A percentile compares a stretch with the other conserved stretches of the same genome.
Conservation (phyloP, 495 filamentous ascomycete genomes). For the Talaromyces trachyspermus region DNA sequence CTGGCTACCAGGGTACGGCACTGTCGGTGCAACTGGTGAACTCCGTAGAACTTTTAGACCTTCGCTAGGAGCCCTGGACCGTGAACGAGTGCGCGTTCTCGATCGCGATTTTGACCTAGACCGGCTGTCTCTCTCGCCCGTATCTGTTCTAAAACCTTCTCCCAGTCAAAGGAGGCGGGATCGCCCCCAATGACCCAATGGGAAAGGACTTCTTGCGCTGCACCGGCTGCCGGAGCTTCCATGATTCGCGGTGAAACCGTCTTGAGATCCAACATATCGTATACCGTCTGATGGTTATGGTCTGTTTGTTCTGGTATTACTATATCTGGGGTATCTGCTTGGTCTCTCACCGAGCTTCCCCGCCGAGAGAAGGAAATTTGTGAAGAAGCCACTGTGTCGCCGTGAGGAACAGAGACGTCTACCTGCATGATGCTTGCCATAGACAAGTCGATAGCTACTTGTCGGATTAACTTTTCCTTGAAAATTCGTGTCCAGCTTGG, state of each 20-base stretch:
- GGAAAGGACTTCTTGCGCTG: constrained; percentile 23
- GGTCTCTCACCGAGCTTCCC: background rate
- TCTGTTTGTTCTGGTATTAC: background rate
- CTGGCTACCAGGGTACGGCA: constrained; percentile 33
- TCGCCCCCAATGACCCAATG: constrained; percentile 36
- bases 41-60: constrained; percentile 15
- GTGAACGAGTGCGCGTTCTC: constrained; percentile 10
- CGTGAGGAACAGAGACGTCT: background rate
- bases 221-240: background rate
- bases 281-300: too few species aligned
- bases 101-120: constrained; percentile 15
- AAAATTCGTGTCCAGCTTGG: constrained; percentile 30
- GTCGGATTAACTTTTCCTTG: constrained; percentile 36
- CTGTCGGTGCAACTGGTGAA: constrained; percentile 19
- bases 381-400: background rate
- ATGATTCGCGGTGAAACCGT: background rate
- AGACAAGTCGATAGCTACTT: constrained; percentile 31
- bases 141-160: constrained; percentile 21
- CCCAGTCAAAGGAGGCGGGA: constrained; percentile 34
- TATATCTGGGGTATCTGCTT: background rate
- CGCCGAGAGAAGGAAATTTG: background rate
- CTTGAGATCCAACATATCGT: constrained; percentile 3
- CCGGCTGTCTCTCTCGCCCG: constrained; percentile 10
- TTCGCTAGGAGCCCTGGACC: constrained; percentile 7
- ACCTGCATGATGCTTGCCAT: constrained; percentile 23